A percentile compares a stretch with the other conserved stretches of the same genome.
phyloP scores from a whole-genome alignment of 2,329 filamentous ascomycete species.

The Penicillium aurantiogriseum region DNA sequence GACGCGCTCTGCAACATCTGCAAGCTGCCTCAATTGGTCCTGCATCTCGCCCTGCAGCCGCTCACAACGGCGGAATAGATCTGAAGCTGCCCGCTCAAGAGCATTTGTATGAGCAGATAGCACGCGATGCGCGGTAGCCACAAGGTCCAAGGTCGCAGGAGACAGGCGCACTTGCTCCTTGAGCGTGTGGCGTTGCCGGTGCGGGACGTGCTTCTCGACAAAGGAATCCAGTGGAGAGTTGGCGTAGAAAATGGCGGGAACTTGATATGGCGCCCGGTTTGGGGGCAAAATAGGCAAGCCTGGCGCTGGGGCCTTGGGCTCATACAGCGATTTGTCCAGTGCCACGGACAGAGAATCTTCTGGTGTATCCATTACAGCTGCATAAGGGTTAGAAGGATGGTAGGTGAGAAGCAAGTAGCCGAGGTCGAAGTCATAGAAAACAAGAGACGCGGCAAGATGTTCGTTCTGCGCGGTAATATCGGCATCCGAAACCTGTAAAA shows the following conservation, averaged over 20 bases:
- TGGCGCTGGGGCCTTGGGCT: constrained; percentile 22
- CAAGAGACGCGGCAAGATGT: constrained; percentile 50
- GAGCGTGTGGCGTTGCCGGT: constrained; percentile 43
- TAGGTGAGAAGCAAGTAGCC: constrained; percentile 58
- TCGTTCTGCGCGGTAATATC: constrained; percentile 25
- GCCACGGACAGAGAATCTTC: constrained; percentile 32
- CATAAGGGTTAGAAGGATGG: constrained; percentile 49
- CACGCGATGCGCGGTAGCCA: constrained; percentile 49
- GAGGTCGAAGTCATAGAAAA: constrained; percentile 56
- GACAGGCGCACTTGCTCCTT: constrained; percentile 50
- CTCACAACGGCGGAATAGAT: constrained; percentile 54
- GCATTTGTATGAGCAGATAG: constrained; percentile 47
- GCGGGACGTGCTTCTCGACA: constrained; percentile 43
- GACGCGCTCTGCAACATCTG: constrained; percentile 47
- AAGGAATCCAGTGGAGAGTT: constrained; percentile 41
- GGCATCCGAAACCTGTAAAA: constrained; percentile 43
- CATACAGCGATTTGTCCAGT: constrained; percentile 27
- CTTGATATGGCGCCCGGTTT: constrained; percentile 44
- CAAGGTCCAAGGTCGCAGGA: constrained; percentile 48
- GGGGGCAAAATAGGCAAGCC: constrained; percentile 32
- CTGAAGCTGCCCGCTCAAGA: constrained; percentile 49
- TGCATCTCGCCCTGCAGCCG: constrained; percentile 48
- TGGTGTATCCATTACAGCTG: constrained; percentile 53
- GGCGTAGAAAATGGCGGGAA: constrained; percentile 42
- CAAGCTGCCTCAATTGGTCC: constrained; percentile 47